These are phyloP conservation scores for Suhomyces chickasaworum DNA, from an alignment of 1,139 yeast genomes.

Conservation along the genomic window DNA sequence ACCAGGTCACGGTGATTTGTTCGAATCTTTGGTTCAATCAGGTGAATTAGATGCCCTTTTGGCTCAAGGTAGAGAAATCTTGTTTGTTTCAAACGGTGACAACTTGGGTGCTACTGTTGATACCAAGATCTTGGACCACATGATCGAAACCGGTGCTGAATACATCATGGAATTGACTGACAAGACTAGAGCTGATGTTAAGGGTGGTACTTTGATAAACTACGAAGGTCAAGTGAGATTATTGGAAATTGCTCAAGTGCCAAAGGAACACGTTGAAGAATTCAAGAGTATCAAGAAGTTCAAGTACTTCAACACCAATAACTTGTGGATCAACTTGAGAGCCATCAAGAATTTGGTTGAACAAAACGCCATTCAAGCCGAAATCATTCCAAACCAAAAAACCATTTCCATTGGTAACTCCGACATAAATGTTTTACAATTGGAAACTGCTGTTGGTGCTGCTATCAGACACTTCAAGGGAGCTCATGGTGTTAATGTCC, in stretches of 20 bases:
- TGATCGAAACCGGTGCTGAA: conserved; percentile 89
- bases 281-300: conserved; percentile 97
- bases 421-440: conserved; percentile 85
- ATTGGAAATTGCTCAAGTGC: conserved; percentile 97
- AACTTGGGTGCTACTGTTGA: conserved; percentile 98
- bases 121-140: conserved; percentile 84
- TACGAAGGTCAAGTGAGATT: conserved; percentile 94
- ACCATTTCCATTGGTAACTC: conserved; percentile 73
- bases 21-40: conserved; percentile 83
- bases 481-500: conserved; percentile 98
- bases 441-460: conserved; percentile 99
- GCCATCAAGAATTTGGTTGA: conserved; percentile 94
- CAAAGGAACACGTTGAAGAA: conserved; percentile 97
- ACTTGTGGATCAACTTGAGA: conserved; percentile 93
- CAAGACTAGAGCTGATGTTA: conserved; percentile 98
- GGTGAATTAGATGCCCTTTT: conserved; percentile 91
- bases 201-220: conserved; percentile 97
- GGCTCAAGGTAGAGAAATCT: conserved; percentile 90
- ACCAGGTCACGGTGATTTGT: conserved; percentile 98
- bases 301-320: conserved; percentile 96
- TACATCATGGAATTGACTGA: conserved; percentile 98
- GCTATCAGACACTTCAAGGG: conserved; percentile 94
- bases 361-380: conserved; percentile 78
- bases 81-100: conserved; percentile 97
- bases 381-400: conserved; percentile 93